A percentile compares a stretch with the other conserved stretches of the same genome.
Evolutionary conservation across 495 filamentous ascomycete genomes (phyloP).

Genomic region (Lophiostoma macrostomum): DNA sequence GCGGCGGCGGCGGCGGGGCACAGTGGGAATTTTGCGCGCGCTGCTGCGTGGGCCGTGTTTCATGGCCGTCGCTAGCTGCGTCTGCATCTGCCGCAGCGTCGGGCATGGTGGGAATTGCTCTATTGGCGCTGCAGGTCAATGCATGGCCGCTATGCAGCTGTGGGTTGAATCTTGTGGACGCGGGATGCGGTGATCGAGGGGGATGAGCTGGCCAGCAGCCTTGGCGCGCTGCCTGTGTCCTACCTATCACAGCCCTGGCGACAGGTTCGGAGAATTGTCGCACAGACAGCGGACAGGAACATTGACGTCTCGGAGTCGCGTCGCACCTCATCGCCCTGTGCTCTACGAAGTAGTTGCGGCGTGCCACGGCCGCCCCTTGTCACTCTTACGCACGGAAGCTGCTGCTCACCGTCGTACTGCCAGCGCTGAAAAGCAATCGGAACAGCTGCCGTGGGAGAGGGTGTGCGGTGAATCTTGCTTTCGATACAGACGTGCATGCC

Average conservation of each 20-base stretch:
- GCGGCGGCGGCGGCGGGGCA: no score
- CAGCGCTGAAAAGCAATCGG: background rate
- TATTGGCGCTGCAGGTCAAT: conserved; percentile 33
- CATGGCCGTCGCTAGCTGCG: conserved; percentile 11
- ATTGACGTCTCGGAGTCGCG: conserved; percentile 6
- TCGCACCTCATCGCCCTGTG: background rate
- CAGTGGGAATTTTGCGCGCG: no score
- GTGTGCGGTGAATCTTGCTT: conserved; percentile 2
- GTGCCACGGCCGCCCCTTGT: background rate
- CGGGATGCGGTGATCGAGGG: conserved; percentile 27
- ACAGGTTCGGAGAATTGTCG: conserved; percentile 19
- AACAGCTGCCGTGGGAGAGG: background rate
- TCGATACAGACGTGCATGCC: conserved; percentile 17
- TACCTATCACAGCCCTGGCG: conserved; percentile 1
- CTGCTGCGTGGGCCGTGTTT: no score
- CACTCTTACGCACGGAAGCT: background rate
- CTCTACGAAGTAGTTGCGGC: background rate
- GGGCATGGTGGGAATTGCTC: conserved; percentile 28
- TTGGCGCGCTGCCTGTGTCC: conserved; percentile 16
- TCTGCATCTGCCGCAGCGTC: conserved; percentile 15
- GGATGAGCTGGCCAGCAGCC: conserved; percentile 11
- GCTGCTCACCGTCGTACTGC: background rate
- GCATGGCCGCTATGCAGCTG: conserved; percentile 28
- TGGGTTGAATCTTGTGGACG: conserved; percentile 24
- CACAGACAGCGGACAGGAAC: conserved; percentile 9